Evolutionary conservation across 1,284 basidiomycete genomes (phyloP).

Genomic region (Porogramme epimiltina): DNA sequence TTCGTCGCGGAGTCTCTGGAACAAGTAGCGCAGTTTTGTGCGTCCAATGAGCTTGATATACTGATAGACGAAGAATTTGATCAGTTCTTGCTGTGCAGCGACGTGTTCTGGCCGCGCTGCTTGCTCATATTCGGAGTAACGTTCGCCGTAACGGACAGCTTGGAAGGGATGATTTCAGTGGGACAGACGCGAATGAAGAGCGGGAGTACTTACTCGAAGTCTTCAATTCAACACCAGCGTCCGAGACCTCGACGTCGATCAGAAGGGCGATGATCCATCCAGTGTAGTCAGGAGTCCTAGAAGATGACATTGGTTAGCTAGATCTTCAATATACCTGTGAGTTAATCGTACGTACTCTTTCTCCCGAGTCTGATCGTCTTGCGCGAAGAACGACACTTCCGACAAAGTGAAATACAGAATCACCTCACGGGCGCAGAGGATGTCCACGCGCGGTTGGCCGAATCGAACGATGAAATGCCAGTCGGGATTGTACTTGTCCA

Average conservation of each 20-base stretch:
- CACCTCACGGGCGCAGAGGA: constrained; percentile 34
- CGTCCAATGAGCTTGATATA: constrained; percentile 32
- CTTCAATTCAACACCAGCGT: constrained; percentile 17
- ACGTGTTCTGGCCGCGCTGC: constrained; percentile 22
- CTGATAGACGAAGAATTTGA: constrained; percentile 30
- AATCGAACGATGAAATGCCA: constrained; percentile 30
- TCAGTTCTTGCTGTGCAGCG: constrained; percentile 16
- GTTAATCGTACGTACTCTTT: not conserved
- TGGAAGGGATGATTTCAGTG: constrained; percentile 25
- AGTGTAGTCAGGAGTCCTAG: constrained; percentile 16
- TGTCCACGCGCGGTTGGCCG: constrained; percentile 30
- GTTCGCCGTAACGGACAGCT: constrained; percentile 30
- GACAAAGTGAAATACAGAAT: constrained; percentile 32
- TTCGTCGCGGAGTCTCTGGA: constrained; percentile 12
- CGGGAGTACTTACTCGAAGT: not conserved
- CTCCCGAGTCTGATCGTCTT: constrained; percentile 20
- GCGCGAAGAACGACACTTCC: constrained; percentile 26
- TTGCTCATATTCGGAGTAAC: constrained; percentile 26
- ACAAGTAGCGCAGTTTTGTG: constrained; percentile 28
- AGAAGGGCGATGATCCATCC: constrained; percentile 35
- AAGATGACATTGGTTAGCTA: no score
- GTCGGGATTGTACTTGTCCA: constrained; percentile 6
- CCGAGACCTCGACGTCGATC: constrained; percentile 12
- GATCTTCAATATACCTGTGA: not conserved
- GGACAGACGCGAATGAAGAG: constrained; percentile 10